These are phyloP conservation scores for Murraya koenigii DNA, from an alignment of 345 rosid species.

Conservation along the genomic window DNA sequence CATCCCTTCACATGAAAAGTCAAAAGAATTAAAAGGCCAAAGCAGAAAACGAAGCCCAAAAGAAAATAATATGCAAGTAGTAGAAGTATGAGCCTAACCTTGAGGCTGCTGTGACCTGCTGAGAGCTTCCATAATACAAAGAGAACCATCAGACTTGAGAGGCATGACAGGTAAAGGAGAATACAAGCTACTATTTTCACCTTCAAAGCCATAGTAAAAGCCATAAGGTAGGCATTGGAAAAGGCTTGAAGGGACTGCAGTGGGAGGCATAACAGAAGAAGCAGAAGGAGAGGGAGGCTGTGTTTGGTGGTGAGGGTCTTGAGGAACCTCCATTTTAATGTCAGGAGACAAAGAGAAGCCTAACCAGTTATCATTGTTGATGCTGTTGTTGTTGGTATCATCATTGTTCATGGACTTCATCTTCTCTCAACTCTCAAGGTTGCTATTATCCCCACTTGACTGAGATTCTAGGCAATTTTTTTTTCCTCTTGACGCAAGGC, in stretches of 20 bases:
- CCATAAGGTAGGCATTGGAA: slow-evolving; percentile 40
- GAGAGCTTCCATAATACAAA: slow-evolving; percentile 84
- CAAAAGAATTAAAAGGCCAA: slow-evolving; percentile 23
- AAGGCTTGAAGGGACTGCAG: slow-evolving; percentile 34
- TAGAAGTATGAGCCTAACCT: slow-evolving; percentile 37
- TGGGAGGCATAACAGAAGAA: slow-evolving; percentile 29
- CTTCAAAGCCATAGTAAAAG: slow-evolving; percentile 49
- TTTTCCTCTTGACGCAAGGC: slow-evolving; percentile 23
- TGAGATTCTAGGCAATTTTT: slow-evolving; percentile 30
- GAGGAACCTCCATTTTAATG: slow-evolving; percentile 57
- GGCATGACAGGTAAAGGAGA: slow-evolving; percentile 79
- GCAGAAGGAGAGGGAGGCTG: slow-evolving; percentile 24
- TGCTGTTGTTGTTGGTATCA: slow-evolving; percentile 34
- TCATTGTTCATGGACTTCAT: slow-evolving; percentile 69
- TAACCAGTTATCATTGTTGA: slow-evolving; percentile 48
- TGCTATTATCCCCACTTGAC: slow-evolving; percentile 8
- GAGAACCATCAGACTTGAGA: slow-evolving; percentile 91
- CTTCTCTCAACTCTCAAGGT: slow-evolving; percentile 16
- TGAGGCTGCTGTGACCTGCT: slow-evolving; percentile 65
- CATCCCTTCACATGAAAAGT: slow-evolving; percentile 41
- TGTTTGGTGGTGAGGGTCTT: slow-evolving; percentile 14
- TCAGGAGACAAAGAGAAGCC: slow-evolving; percentile 85
- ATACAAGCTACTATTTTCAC: slow-evolving; percentile 39
- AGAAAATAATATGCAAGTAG: slow-evolving; percentile 20
- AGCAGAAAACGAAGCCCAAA: slow-evolving; percentile 24